These are phyloP conservation scores for Acacia pycnantha DNA, from an alignment of 331 rosid genomes.

Conservation along the genomic window DNA sequence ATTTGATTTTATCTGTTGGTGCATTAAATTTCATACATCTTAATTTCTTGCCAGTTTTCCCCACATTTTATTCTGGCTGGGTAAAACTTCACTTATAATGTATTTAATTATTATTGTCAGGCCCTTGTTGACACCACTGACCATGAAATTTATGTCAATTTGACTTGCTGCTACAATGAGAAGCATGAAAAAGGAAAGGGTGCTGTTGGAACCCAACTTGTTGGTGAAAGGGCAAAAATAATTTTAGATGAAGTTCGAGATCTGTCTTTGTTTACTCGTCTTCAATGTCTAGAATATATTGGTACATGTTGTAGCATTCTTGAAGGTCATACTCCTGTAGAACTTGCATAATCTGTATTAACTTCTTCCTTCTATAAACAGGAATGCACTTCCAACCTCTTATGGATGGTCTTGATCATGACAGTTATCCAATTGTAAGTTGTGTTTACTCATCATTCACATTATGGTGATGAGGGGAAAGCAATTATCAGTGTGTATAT, in stretches of 20 bases:
- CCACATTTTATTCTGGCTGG: conserved; percentile 15
- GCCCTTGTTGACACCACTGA: conserved; percentile 81
- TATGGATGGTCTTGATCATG: conserved; percentile 53
- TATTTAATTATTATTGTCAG: conserved; percentile 44
- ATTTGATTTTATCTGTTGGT: neutral
- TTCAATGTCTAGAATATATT: conserved; percentile 73
- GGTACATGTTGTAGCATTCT: conserved; percentile 48
- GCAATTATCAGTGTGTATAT: conserved; percentile 3
- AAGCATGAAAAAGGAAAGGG: conserved; percentile 72
- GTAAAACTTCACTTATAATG: conserved; percentile 17
- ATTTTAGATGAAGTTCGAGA: conserved; percentile 82
- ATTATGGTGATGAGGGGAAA: neutral
- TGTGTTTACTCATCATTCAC: conserved; percentile 9
- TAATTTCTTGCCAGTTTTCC: neutral
- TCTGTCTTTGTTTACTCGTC: conserved; percentile 59
- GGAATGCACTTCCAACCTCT: conserved; percentile 79
- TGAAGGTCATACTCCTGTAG: neutral
- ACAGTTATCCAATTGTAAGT: conserved; percentile 63
- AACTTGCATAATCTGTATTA: conserved; percentile 29
- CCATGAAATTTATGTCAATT: conserved; percentile 65
- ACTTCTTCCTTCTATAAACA: conserved; percentile 38
- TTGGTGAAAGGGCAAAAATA: conserved; percentile 83
- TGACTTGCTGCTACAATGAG: conserved; percentile 69
- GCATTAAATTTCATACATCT: neutral
- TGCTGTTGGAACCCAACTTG: conserved; percentile 83